Percentiles rank a stretch among this genome's conserved stretches.
These are phyloP conservation scores for Paecilomyces variotii DNA, from an alignment of 2,329 filamentous ascomycete species.

Conservation along the genomic window DNA sequence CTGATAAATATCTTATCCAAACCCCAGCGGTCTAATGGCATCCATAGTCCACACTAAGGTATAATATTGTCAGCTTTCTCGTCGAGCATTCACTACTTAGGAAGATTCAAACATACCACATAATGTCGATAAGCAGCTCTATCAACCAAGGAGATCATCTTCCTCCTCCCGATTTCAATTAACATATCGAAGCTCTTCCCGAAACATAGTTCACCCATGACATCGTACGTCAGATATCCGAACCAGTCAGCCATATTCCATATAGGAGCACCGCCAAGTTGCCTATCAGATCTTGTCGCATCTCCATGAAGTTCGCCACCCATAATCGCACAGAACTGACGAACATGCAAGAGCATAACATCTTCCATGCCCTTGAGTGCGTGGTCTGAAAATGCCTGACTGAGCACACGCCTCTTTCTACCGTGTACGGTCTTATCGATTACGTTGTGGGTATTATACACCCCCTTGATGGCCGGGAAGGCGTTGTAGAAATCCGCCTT, in stretches of 20 bases:
- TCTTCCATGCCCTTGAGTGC: conserved; percentile 62
- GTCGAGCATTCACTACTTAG: background rate
- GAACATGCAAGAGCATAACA: conserved; percentile 57
- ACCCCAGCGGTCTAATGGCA: conserved; percentile 56
- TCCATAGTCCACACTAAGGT: conserved; percentile 61
- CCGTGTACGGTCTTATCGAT: conserved; percentile 62
- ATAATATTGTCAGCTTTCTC: conserved; percentile 3
- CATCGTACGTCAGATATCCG: conserved; percentile 42
- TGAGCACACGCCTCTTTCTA: conserved; percentile 62
- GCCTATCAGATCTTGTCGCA: conserved; percentile 6
- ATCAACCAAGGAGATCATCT: conserved; percentile 59
- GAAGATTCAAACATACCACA: conserved; percentile 44
- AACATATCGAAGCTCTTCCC: conserved; percentile 46
- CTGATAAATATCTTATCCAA: conserved; percentile 62
- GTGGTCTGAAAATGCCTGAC: conserved; percentile 62
- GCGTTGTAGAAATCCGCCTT: conserved; percentile 68
- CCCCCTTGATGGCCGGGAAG: conserved; percentile 57
- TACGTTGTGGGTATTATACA: conserved; percentile 64
- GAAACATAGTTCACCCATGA: conserved; percentile 45
- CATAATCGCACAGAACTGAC: conserved; percentile 51
- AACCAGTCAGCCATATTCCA: conserved; percentile 32
- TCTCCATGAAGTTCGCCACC: conserved; percentile 11
- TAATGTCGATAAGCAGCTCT: conserved; percentile 61
- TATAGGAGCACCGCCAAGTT: conserved; percentile 16
- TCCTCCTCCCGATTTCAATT: conserved; percentile 42